Conservation (phyloP, 2,329 filamentous ascomycete species). For the Fusarium goolgardi region DNA sequence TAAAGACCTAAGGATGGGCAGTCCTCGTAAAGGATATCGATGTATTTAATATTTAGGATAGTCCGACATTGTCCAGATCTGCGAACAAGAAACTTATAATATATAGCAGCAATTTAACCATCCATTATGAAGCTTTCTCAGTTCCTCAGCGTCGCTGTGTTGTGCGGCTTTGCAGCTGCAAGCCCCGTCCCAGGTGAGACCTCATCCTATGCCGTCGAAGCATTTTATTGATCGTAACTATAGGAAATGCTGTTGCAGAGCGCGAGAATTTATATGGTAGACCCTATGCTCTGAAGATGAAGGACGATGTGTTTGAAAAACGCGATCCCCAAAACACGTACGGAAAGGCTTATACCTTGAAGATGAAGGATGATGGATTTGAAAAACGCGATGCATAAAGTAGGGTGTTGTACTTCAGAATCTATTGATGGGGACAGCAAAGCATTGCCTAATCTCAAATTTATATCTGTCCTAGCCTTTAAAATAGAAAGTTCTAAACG, state of each 20-base stretch:
- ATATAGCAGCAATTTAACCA: accelerated
- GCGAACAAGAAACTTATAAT: accelerated
- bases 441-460: neutral
- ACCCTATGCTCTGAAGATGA: neutral
- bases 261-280: neutral
- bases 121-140: neutral
- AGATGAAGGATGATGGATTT: neutral
- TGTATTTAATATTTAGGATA: neutral
- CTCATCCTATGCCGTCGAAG: accelerated
- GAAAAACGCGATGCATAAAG: neutral
- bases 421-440: neutral
- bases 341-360: neutral
- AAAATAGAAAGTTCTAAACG: too few relatives aligned
- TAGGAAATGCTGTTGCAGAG: neutral
- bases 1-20: accelerated
- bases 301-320: neutral
- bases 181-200: neutral
- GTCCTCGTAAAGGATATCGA: neutral
- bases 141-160: neutral
- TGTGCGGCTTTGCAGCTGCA: neutral
- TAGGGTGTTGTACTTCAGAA: neutral
- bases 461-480: neutral
- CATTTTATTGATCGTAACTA: accelerated
- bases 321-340: neutral
- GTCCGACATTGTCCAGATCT: accelerated